These are phyloP conservation scores for Metschnikowia matae DNA, from an alignment of 805 yeast species.

Conservation along the genomic window DNA sequence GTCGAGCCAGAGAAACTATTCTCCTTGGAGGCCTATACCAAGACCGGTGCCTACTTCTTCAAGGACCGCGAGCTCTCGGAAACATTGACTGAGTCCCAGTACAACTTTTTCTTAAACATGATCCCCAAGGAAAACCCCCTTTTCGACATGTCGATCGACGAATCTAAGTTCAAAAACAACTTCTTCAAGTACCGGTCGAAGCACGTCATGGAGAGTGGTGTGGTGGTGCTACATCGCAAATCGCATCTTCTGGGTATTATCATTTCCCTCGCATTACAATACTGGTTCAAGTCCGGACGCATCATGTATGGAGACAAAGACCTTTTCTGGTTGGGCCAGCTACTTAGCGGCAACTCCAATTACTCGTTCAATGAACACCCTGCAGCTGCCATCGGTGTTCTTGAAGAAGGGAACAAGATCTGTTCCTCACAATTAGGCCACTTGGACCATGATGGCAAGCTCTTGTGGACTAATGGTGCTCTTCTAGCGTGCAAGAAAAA, in stretches of 20 bases:
- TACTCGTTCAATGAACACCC: slow-evolving; percentile 19
- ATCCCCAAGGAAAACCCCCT: slow-evolving; percentile 9
- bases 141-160: slow-evolving; percentile 8
- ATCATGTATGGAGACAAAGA: slow-evolving; percentile 27
- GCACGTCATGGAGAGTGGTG: slow-evolving; percentile 35
- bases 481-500: slow-evolving; percentile 21
- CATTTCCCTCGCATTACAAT: slow-evolving; percentile 12
- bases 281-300: slow-evolving; percentile 19
- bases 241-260: slow-evolving; percentile 20
- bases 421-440: slow-evolving; percentile 29
- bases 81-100: slow-evolving; percentile 7
- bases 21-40: slow-evolving; percentile 8
- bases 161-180: slow-evolving; percentile 10
- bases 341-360: slow-evolving; percentile 18
- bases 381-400: slow-evolving; percentile 23
- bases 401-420: slow-evolving; percentile 11
- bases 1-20: slow-evolving; percentile 10
- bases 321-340: slow-evolving; percentile 29
- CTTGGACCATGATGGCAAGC: slow-evolving; percentile 13
- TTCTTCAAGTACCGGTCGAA: slow-evolving; percentile 19
- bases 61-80: slow-evolving; percentile 19
- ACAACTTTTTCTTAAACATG: slow-evolving; percentile 10
- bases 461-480: slow-evolving; percentile 32
- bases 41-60: slow-evolving; percentile 33
- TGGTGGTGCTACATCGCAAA: slow-evolving; percentile 26